A percentile compares a stretch with the other conserved stretches of the same genome.
phyloP scores from a whole-genome alignment of 176 grass and related monocot genomes.

The Tillandsia leiboldiana region DNA sequence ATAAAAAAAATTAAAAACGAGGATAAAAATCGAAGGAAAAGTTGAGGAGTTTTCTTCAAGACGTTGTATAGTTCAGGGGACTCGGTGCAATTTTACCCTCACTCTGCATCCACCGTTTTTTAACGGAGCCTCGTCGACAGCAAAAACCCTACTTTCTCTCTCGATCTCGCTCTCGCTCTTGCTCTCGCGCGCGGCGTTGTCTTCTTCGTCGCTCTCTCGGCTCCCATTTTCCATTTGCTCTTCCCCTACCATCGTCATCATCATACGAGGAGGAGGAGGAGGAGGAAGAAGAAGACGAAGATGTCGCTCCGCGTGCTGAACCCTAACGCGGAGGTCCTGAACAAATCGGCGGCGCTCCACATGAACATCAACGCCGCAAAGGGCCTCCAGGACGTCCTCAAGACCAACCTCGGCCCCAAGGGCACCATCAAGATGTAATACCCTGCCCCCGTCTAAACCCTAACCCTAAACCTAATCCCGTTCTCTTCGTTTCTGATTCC shows the following conservation, averaged over 20 bases:
- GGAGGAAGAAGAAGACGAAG: neutral
- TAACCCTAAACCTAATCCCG: neutral
- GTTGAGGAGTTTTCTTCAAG: no score
- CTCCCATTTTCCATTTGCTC: neutral
- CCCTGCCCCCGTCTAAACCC: neutral
- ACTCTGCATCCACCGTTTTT: no score
- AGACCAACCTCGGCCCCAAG: conserved; percentile 91
- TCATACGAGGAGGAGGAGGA: neutral
- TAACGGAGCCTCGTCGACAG: no score
- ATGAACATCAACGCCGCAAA: conserved; percentile 98
- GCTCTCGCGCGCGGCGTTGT: neutral
- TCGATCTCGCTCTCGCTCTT: neutral
- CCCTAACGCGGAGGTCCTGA: conserved; percentile 92
- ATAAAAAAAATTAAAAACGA: no score
- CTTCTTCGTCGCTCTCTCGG: neutral
- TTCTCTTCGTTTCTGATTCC: neutral
- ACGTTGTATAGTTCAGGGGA: no score
- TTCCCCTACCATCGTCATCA: neutral
- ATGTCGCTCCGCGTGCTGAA: conserved; percentile 92
- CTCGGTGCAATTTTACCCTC: no score
- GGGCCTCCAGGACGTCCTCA: conserved; percentile 91
- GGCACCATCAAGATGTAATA: conserved; percentile 95
- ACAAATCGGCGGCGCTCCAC: conserved; percentile 91
- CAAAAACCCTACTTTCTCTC: conserved; percentile 1
- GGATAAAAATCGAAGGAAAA: no score